Base-by-base conservation (phyloP, 2,329 filamentous ascomycete species). In the Ascosphaera pollenicola region DNA sequence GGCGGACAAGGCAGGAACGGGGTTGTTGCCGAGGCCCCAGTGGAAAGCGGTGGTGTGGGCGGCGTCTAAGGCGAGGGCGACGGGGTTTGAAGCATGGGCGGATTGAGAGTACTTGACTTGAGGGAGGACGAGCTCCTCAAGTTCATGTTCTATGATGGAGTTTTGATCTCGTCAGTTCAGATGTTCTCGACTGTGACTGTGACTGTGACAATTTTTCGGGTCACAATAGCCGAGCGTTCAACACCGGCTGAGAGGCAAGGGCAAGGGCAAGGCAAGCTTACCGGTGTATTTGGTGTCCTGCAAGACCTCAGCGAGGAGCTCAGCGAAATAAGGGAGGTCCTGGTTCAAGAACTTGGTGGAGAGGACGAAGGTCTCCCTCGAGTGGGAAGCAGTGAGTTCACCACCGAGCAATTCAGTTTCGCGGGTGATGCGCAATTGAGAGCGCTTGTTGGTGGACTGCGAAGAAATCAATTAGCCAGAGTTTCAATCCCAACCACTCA, bases 261-360 rank as follows among this genome's bases (percentile, higher is more conserved):
- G 21, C 10, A n/a, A n/a, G n/a, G n/a, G n/a, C n/a, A n/a, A n/a
- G 21, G 21, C 21, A 13, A 8, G 54, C 61, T 51, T 57, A 76
- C 72, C 59, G 45, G 75, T 74, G 60, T 82, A 98, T 64, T 83
- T 89, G 50, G 87, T 92, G 62, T 81, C 67, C 44, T 78, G 75
- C 53, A 89, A 69, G 52, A 94, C 80, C 68, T 98, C 91, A 54
- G 78, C 83, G 50, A 98, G 72, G 48, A 98, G 70, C 68, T 98
- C 89, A 54, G 84, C 74, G 61, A 93, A 98, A 73, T 95, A 98
- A 49, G 89, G 89, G 49, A 98, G 75, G 59, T 98, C 85, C 58
- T 89, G 76, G 57, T 83, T 76, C 49, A 98, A 74, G 70, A 98
- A 98, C 66, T 79, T 92, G 58, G 89, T 82, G 62, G 87, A 77